Percentiles rank a stretch among this genome's conserved stretches.
phyloP scores from a whole-genome alignment of 176 grass and related monocot genomes.

The Lolium perenne region DNA sequence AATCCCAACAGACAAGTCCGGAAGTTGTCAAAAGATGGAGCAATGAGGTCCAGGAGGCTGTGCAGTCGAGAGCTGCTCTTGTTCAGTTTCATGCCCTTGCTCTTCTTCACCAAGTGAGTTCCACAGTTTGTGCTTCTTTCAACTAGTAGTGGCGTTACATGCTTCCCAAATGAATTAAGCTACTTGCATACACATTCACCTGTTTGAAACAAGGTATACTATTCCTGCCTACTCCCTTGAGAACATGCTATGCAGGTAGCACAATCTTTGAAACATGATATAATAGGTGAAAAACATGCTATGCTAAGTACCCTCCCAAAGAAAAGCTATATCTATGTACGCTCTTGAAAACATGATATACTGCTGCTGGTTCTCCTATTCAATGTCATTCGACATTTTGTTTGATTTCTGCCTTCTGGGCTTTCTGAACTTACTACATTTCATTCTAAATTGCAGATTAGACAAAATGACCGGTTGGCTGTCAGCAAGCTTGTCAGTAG shows the following conservation, averaged over 20 bases:
- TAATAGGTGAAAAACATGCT: not conserved
- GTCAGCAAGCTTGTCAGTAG: conserved; percentile 97
- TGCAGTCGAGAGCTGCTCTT: conserved; percentile 92
- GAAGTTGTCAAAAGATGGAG: conserved; percentile 99
- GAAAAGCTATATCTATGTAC: not conserved
- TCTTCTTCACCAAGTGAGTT: conserved; percentile 93
- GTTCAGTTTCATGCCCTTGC: conserved; percentile 98
- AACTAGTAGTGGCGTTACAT: not conserved
- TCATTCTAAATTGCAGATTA: conserved; percentile 67
- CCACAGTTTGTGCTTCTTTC: not conserved
- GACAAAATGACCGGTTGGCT: conserved; percentile 95
- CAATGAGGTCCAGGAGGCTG: conserved; percentile 99
- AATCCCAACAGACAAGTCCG: conserved; percentile 70
- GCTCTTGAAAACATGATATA: not conserved
- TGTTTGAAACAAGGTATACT: not conserved
- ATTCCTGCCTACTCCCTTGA: not conserved
- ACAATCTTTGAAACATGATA: not conserved
- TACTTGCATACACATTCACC: not conserved
- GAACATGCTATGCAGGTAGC: not conserved
- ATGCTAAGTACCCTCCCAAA: not conserved
- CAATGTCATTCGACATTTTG: not conserved
- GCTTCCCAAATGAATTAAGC: conserved; percentile 3
- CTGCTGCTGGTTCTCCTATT: not conserved
- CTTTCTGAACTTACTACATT: conserved; percentile 1
- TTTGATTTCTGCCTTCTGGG: not conserved